Conservation (phyloP, 2,329 filamentous ascomycete genomes). For the Fusarium burgessii region DNA sequence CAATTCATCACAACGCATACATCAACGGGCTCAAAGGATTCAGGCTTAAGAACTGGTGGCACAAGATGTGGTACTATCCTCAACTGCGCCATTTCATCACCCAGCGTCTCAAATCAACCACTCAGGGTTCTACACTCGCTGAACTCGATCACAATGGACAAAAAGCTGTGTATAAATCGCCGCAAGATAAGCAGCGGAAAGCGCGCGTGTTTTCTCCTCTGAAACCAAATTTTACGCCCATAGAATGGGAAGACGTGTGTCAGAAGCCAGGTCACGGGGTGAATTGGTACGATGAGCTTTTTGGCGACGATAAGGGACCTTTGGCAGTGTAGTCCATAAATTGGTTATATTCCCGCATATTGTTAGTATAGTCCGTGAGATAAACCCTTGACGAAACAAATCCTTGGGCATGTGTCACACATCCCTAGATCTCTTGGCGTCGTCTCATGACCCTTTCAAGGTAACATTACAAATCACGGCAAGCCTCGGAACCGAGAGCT, state of each 20-base stretch:
- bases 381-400: background rate
- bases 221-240: conserved; percentile 36
- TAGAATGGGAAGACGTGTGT: conserved; percentile 52
- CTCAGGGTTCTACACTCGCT: conserved; percentile 30
- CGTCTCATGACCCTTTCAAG: conserved; percentile 4
- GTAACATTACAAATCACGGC: conserved; percentile 7
- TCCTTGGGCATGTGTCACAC: background rate
- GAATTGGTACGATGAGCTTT: conserved; percentile 51
- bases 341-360: background rate
- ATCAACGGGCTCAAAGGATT: conserved; percentile 48
- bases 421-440: conserved; percentile 7
- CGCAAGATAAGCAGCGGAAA: conserved; percentile 23
- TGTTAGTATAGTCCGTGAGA: background rate
- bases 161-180: conserved; percentile 43
- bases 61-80: conserved; percentile 53
- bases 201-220: conserved; percentile 45
- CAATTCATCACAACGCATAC: conserved; percentile 55
- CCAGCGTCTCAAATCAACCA: conserved; percentile 35
- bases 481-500: background rate
- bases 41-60: conserved; percentile 52
- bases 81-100: conserved; percentile 49
- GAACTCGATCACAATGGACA: background rate
- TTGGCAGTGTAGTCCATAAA: conserved; percentile 22
- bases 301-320: conserved; percentile 50
- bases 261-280: conserved; percentile 43